These are phyloP conservation scores for Cladorrhinum sp. DNA, from an alignment of 2,329 filamentous ascomycete species.

Conservation along the genomic window DNA sequence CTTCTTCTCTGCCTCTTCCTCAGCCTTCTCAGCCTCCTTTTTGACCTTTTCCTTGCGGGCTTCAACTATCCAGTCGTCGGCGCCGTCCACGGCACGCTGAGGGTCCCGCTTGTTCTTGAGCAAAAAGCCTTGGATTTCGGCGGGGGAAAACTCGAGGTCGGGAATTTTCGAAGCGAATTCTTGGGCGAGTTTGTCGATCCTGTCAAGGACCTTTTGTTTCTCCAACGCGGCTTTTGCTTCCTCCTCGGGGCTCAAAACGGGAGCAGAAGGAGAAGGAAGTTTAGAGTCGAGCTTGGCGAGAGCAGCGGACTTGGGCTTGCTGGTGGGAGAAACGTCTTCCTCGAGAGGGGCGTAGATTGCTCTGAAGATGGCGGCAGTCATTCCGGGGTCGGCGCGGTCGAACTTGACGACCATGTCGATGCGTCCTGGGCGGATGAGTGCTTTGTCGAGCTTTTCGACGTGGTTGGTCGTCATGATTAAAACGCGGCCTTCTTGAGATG, in stretches of 20 bases:
- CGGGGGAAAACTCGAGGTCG: conserved; percentile 54
- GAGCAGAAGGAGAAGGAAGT: background rate
- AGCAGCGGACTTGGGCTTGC: background rate
- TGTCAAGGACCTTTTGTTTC: conserved; percentile 35
- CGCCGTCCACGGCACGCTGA: conserved; percentile 44
- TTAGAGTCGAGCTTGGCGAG: conserved; percentile 3
- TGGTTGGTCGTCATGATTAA: conserved; percentile 67
- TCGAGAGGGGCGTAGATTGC: conserved; percentile 55
- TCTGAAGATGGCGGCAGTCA: conserved; percentile 54
- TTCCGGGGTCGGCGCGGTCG: conserved; percentile 49
- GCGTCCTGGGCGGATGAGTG: conserved; percentile 60
- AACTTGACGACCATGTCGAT: conserved; percentile 60
- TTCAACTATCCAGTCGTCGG: conserved; percentile 48
- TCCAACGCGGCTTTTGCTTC: conserved; percentile 31
- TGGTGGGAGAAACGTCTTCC: conserved; percentile 39
- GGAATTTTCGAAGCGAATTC: conserved; percentile 52
- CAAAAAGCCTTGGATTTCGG: conserved; percentile 58
- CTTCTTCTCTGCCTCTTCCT: conserved; percentile 35
- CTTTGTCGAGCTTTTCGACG: conserved; percentile 58
- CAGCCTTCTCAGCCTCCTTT: conserved; percentile 40
- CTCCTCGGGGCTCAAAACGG: conserved; percentile 19
- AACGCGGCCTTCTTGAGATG: conserved; percentile 60
- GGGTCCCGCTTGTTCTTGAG: conserved; percentile 55
- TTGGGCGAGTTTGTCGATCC: conserved; percentile 45
- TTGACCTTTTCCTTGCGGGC: conserved; percentile 46